Evolutionary conservation across 1,284 basidiomycete species (phyloP), one percentile per base, ranked within the genome.

Genomic region (Apiotrichum mycotoxinovorans): DNA sequence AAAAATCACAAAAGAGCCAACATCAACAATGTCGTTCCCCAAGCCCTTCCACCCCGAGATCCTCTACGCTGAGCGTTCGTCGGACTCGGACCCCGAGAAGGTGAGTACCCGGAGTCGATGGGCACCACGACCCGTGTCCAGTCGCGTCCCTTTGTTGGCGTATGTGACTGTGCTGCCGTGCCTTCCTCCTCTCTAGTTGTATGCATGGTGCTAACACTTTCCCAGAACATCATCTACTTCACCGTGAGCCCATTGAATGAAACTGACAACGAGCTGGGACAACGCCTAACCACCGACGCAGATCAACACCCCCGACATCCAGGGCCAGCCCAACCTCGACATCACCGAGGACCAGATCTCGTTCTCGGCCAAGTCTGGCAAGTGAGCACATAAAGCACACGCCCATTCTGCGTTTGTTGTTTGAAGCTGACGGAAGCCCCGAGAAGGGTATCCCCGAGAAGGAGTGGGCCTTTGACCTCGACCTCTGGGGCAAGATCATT

Each of bases 21-120:
- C 45, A 59, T 27, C 15, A 46, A 51, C 54, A 55, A 76, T 75
- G 73, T 65, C 73, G 35, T 50, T 55, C 34, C 30, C 61, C 55
- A 63, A 62, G 46, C 68, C 69, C 60, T 64, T 75, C 61, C 89
- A 92, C 78, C 91, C 92, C 44, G 90, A 95, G 79, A 80, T 94
- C 53, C 81, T 90, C 4, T 96, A 91, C 89, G 91, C 92, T 50
- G 91, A 96, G 78, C 84, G 92, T 66, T 89, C 86, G 79, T 88
- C 85, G 27, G 81, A 78, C 23, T 67, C 79, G 11, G 83, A 82
- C 23, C 80, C 85, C 46, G 82, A 82, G 57, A 92, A 92, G 82
- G 91, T 89, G 56, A 60, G 73, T 66, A 20, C 33, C n/a, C 18
- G 4, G 10, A 10, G 22, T 25, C 34, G n/a, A n/a, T n/a, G n/a